A percentile compares a stretch with the other conserved stretches of the same genome.
phyloP scores from a whole-genome alignment of 148 eudicot genomes.

The Polygonum maritimum region DNA sequence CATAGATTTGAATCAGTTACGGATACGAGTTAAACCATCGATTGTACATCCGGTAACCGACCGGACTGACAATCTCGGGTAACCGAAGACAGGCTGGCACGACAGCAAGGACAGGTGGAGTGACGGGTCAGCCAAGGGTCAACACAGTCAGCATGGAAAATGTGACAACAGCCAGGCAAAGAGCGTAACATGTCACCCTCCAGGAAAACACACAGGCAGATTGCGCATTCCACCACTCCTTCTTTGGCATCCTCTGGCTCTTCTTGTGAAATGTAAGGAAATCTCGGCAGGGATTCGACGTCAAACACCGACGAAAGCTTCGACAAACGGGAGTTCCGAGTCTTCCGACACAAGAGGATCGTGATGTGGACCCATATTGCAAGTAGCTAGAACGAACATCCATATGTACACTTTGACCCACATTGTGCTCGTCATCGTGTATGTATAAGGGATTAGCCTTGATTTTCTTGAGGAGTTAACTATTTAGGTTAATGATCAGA shows the following conservation, averaged over 20 bases:
- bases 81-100: slow-evolving; percentile 19
- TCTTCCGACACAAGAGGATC: not conserved
- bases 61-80: not conserved
- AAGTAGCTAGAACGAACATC: not conserved
- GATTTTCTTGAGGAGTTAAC: no score
- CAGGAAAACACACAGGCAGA: slow-evolving; percentile 42
- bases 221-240: slow-evolving; percentile 36
- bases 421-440: not conserved
- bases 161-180: slow-evolving; percentile 43
- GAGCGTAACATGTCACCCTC: slow-evolving; percentile 28
- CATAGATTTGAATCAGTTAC: no score
- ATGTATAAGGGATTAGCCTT: no score
- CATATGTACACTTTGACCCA: not conserved
- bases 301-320: not conserved
- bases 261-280: not conserved
- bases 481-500: no score
- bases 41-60: not conserved
- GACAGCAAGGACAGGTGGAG: slow-evolving; percentile 48
- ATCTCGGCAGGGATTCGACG: not conserved
- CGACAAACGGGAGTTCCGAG: not conserved
- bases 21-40: no score
- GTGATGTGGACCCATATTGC: not conserved
- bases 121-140: slow-evolving; percentile 34
- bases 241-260: slow-evolving; percentile 7
- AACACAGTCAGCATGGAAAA: slow-evolving; percentile 21